Base-by-base conservation (phyloP, 192 early-diverging fungal species). In the Ambispora gerdemannii region DNA sequence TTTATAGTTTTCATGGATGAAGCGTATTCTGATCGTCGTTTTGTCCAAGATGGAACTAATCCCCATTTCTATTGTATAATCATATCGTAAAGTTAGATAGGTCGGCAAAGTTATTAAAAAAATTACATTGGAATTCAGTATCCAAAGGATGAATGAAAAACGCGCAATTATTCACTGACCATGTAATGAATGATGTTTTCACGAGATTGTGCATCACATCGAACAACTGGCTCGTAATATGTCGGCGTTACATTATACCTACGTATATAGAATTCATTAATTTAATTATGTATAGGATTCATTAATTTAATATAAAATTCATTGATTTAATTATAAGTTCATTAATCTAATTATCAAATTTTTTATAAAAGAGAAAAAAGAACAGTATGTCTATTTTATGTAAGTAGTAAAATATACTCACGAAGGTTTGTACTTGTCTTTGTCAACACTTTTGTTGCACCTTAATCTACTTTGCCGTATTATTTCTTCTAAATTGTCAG, bases 221-320 rank as follows among this genome's bases (percentile, higher is more conserved):
- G 72, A 19, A 82, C 72, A 17, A 83, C 80, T 15, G 80, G 80
- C 43, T 78, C 75, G 47, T 74, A 81, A 28, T 76, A 67, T 1
- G 78, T 78, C 3, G 83, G 83, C 1, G 78, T 74, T 6, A 85
- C 81, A 43, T 85, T 85, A 33, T 83, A 81, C 33, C 77, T 81
- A 28, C 59, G 22, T 53, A 53, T 25, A 53, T 53, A 8, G n/a
- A 53, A 53, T 11, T 24, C 13, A 2, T 24, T 53, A 24, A 22
- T 13, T 53, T 53, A 25, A 22, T 10, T n/a, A 60, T 33, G 33
- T n/a, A n/a, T 19, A 17, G 27, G 13, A 32, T 7, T 28, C 25
- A 27, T 58, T 27, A 59, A 59, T 56, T 27, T n/a, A n/a, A n/a
- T n/a, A n/a, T n/a, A n/a, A n/a, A n/a, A n/a, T n/a, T n/a, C n/a